phyloP scores from a whole-genome alignment of 2,329 filamentous ascomycete genomes.

The Fusarium chaquense region DNA sequence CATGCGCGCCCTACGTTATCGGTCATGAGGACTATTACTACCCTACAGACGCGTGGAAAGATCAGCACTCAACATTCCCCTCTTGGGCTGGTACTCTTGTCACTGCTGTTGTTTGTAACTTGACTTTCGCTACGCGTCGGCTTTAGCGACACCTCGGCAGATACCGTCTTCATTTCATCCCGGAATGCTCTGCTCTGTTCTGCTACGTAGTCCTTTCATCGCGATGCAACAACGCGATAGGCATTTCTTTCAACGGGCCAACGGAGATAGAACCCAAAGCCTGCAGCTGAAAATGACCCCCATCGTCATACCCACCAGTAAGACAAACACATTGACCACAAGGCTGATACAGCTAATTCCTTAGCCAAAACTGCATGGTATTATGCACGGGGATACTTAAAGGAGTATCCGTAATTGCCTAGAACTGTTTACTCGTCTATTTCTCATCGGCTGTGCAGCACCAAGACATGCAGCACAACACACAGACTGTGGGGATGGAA shows the following conservation, averaged over 20 bases:
- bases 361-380: neutral
- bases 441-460: neutral
- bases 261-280: neutral
- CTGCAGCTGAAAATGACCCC: neutral
- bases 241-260: neutral
- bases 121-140: neutral
- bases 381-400: neutral
- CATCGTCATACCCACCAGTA: neutral
- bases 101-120: neutral
- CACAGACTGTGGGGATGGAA: neutral
- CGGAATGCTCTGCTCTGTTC: neutral
- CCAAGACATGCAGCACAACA: neutral
- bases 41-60: conserved; percentile 6
- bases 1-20: neutral
- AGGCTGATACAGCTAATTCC: conserved; percentile 21
- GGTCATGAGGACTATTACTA: neutral
- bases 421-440: neutral
- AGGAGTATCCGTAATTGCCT: neutral
- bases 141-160: neutral
- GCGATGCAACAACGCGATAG: neutral
- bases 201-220: neutral
- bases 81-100: neutral
- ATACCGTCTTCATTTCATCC: neutral
- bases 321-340: neutral
- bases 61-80: conserved; percentile 4